A percentile compares a stretch with the other conserved stretches of the same genome.
These are phyloP conservation scores for Cladosporium halotolerans DNA, from an alignment of 2,329 filamentous ascomycete genomes.

Conservation along the genomic window DNA sequence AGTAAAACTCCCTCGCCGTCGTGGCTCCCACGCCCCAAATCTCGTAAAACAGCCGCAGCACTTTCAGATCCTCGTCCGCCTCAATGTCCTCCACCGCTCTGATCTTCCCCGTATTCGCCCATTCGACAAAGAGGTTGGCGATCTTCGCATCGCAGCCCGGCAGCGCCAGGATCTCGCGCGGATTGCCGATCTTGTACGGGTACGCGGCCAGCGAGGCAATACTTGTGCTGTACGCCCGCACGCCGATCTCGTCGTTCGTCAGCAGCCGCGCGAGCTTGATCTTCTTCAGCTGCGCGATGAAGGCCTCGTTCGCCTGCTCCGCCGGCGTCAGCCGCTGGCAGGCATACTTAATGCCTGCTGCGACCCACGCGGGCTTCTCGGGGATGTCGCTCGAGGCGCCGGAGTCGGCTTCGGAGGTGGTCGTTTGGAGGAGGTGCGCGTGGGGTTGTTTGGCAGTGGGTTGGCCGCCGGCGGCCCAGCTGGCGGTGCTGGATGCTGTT, in stretches of 20 bases:
- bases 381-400: constrained; percentile 50
- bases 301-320: constrained; percentile 64
- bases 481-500: constrained; percentile 16
- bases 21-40: constrained; percentile 90
- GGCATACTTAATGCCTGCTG: constrained; percentile 60
- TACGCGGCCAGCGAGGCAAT: constrained; percentile 83
- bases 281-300: constrained; percentile 67
- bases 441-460: constrained; percentile 18
- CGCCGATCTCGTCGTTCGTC: constrained; percentile 68
- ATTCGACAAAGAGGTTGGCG: constrained; percentile 71
- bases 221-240: constrained; percentile 78
- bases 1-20: constrained; percentile 76
- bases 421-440: constrained; percentile 56
- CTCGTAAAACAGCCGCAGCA: constrained; percentile 66
- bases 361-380: constrained; percentile 62
- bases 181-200: constrained; percentile 50
- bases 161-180: constrained; percentile 44
- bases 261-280: constrained; percentile 67
- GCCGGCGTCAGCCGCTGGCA: constrained; percentile 72
- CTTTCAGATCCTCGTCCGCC: constrained; percentile 56
- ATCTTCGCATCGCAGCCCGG: constrained; percentile 81
- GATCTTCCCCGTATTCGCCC: constrained; percentile 52
- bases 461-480: constrained; percentile 27
- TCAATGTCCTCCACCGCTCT: constrained; percentile 59
- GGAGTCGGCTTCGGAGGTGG: constrained; percentile 70